Conservation (phyloP, 2,329 filamentous ascomycete species). For the Penicillium sumatraense region DNA sequence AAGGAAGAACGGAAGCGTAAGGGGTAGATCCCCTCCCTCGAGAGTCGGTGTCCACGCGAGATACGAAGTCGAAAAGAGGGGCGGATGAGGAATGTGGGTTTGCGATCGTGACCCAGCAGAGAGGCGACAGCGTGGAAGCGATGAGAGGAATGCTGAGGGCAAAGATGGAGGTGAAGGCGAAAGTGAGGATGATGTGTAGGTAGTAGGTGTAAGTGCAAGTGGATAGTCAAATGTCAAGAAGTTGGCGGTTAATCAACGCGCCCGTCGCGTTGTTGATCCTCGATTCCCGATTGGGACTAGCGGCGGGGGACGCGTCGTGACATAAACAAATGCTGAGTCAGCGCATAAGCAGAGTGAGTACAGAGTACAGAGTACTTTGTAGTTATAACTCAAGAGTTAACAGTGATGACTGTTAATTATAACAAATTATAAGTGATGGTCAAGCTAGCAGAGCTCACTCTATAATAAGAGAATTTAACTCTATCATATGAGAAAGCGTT, state of each 20-base stretch:
- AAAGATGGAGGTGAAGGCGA: neutral
- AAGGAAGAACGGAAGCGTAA: constrained; percentile 25
- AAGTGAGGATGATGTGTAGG: no score
- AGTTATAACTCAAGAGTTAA: no score
- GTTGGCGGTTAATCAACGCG: constrained; percentile 22
- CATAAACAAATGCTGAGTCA: constrained; percentile 26
- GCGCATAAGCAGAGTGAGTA: neutral
- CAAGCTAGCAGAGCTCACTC: no score
- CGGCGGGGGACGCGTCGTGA: constrained; percentile 33
- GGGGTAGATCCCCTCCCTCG: constrained; percentile 25
- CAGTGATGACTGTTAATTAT: no score
- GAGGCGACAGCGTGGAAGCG: neutral
- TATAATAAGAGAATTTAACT: no score
- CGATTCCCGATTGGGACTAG: constrained; percentile 33
- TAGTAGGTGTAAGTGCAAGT: constrained; percentile 7
- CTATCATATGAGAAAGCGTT: no score
- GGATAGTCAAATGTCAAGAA: constrained; percentile 8
- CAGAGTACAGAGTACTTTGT: neutral
- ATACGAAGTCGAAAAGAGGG: constrained; percentile 14
- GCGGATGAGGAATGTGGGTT: constrained; percentile 12
- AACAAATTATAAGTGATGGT: no score
- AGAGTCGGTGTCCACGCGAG: constrained; percentile 21
- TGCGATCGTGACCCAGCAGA: neutral
- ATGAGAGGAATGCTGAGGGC: constrained; percentile 7
- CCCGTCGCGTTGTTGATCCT: constrained; percentile 39